phyloP scores from a whole-genome alignment of 2,329 filamentous ascomycete genomes.

The Cladosporium velox region DNA sequence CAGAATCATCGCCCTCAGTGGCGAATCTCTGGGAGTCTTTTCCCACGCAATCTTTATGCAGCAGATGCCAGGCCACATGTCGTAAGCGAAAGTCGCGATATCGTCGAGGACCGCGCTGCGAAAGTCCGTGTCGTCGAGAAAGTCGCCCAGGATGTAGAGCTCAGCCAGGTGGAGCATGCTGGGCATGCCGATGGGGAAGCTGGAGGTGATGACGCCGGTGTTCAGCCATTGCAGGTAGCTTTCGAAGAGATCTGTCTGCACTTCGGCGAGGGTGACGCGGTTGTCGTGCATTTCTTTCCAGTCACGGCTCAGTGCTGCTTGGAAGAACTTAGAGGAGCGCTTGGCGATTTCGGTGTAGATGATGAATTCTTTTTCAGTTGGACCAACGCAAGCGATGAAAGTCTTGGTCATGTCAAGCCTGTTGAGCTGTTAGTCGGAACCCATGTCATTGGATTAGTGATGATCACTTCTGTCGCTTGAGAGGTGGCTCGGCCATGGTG shows the following conservation, averaged over 20 bases:
- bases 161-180: neutral
- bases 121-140: neutral
- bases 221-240: slow-evolving; percentile 29
- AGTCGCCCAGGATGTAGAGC: neutral
- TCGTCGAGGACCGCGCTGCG: neutral
- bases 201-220: slow-evolving; percentile 20
- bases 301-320: slow-evolving; percentile 16
- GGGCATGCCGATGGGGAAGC: neutral
- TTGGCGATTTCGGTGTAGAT: neutral
- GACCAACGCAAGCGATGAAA: neutral
- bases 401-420: neutral
- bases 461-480: neutral
- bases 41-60: neutral
- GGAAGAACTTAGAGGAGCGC: slow-evolving; percentile 23
- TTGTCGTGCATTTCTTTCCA: slow-evolving; percentile 23
- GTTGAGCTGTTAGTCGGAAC: neutral
- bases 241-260: slow-evolving; percentile 19
- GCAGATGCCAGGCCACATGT: neutral
- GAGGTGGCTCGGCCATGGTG: neutral
- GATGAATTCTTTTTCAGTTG: neutral
- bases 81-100: neutral
- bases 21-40: neutral
- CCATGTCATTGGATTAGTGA: neutral
- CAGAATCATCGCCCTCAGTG: neutral
- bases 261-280: slow-evolving; percentile 22